Evolutionary conservation across 1,139 yeast species (phyloP).

Genomic region (Zygotorulaspora mrakii): DNA sequence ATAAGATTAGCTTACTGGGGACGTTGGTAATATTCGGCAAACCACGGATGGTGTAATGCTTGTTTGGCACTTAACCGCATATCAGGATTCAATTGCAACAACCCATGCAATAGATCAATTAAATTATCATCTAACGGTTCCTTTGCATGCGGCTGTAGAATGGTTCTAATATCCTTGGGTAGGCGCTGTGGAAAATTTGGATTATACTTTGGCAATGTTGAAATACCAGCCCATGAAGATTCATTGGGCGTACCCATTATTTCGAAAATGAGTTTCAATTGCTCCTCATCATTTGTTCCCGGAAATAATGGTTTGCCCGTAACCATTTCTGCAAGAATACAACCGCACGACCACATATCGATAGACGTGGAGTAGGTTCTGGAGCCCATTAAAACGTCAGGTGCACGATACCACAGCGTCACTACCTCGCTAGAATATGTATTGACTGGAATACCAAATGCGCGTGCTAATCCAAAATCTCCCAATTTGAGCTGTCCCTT

Average conservation of each 20-base stretch:
- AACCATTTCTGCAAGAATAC: slow-evolving; percentile 96
- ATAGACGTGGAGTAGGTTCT: slow-evolving; percentile 93
- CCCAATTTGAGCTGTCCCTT: slow-evolving; percentile 92
- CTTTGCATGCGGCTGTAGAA: slow-evolving; percentile 54
- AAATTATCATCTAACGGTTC: slow-evolving; percentile 69
- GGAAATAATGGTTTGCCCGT: slow-evolving; percentile 97
- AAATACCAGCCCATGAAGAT: slow-evolving; percentile 92
- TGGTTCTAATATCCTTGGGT: slow-evolving; percentile 75
- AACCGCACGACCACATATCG: slow-evolving; percentile 99
- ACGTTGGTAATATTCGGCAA: slow-evolving; percentile 57
- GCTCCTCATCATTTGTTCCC: slow-evolving; percentile 95
- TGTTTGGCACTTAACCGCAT: slow-evolving; percentile 86
- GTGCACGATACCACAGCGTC: slow-evolving; percentile 97
- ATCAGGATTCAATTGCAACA: slow-evolving; percentile 91
- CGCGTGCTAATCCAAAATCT: slow-evolving; percentile 97
- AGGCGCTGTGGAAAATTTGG: slow-evolving; percentile 84
- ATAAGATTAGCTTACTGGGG: slow-evolving; percentile 5
- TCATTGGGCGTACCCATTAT: slow-evolving; percentile 97
- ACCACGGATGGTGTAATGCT: slow-evolving; percentile 94
- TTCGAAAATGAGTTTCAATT: slow-evolving; percentile 79
- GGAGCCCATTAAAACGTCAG: slow-evolving; percentile 92
- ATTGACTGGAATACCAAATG: slow-evolving; percentile 96
- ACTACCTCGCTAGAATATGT: slow-evolving; percentile 97
- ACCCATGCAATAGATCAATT: slow-evolving; percentile 67
- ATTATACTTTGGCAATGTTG: slow-evolving; percentile 80